Evolutionary conservation across 345 rosid species (phyloP), one percentile per base, ranked within the genome.

Genomic region (Salix koriyanagi): DNA sequence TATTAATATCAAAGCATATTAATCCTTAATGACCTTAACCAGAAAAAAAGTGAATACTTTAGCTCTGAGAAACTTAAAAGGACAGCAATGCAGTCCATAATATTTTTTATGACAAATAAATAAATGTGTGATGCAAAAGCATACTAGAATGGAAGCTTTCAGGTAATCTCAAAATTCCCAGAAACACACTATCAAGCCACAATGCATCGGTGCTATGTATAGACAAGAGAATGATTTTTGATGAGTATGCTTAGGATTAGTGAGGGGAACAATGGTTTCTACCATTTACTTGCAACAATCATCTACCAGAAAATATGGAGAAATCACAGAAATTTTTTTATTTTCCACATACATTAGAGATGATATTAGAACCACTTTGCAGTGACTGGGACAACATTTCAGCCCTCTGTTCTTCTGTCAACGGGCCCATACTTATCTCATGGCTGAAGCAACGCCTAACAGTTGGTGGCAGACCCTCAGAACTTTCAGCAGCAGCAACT

Each of bases 371-470:
- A 84, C 89, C 84, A 70, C 86, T 88, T 86, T 90, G 88, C 73
- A 96, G 89, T 69, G 88, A 87, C 84, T 85, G 93, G 71, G 91
- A 82, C 83, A 94, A 71, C 91, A 94, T 87, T 81, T 86, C 86
- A 61, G 78, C 86, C 84, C 98, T 88, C 84, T 92, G 94, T 75
- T 94, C 97, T 83, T 90, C 98, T 77, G 89, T 84, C 67, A 92
- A 83, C 77, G 94, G 86, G 69, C 87, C 88, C 92, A 92, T 88
- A 50, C 87, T 87, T 80, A 94, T 84, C 82, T 92, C 98, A 77
- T 96, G 98, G 88, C 96, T 93, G 85, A 96, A 93, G 89, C 99
- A 96, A 82, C 98, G 95, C 81, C 98, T 86, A 72, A 96, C 85
- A 73, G 88, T 79, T 76, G 96, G 91, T 68, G 96, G 90, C 67